These are phyloP conservation scores for Puccinellia tenuiflora DNA, from an alignment of 176 grass and related monocot species.

Conservation along the genomic window DNA sequence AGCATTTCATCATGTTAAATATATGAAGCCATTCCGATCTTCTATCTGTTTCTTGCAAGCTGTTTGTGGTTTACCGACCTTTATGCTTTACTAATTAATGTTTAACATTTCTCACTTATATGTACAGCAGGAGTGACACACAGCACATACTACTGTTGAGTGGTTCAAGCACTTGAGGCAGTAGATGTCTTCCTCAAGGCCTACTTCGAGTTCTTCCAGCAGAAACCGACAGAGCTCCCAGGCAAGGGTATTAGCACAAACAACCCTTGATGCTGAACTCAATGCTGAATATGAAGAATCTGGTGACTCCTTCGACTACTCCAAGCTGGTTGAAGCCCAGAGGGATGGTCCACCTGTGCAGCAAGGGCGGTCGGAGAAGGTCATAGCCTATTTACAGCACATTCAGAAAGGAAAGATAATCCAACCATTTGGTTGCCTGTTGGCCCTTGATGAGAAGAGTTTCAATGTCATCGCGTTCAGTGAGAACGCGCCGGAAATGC, in stretches of 20 bases:
- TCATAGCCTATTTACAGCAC: constrained; percentile 81
- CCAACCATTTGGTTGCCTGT: constrained; percentile 80
- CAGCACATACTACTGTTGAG: not conserved
- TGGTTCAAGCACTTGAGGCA: not conserved
- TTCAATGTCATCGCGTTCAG: constrained; percentile 69
- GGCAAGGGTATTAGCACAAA: constrained; percentile 80
- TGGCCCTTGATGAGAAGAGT: constrained; percentile 78
- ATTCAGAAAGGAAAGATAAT: constrained; percentile 81
- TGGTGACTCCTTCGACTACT: constrained; percentile 82
- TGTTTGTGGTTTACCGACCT: not conserved
- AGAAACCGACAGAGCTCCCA: constrained; percentile 42
- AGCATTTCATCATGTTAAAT: not conserved
- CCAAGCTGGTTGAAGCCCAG: constrained; percentile 55
- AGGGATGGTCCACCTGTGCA: not conserved
- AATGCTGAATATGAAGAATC: constrained; percentile 77
- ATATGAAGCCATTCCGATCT: not conserved
- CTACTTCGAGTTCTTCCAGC: constrained; percentile 43
- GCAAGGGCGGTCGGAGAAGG: constrained; percentile 49
- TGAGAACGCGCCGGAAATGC: constrained; percentile 83
- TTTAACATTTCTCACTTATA: not conserved
- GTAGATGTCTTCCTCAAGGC: constrained; percentile 66
- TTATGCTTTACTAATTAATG: constrained; percentile 21
- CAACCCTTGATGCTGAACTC: constrained; percentile 77
- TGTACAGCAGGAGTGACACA: constrained; percentile 1
- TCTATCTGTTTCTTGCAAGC: not conserved